Conservation (phyloP, 306 rosid species). For the Citrullus mucosospermus region DNA sequence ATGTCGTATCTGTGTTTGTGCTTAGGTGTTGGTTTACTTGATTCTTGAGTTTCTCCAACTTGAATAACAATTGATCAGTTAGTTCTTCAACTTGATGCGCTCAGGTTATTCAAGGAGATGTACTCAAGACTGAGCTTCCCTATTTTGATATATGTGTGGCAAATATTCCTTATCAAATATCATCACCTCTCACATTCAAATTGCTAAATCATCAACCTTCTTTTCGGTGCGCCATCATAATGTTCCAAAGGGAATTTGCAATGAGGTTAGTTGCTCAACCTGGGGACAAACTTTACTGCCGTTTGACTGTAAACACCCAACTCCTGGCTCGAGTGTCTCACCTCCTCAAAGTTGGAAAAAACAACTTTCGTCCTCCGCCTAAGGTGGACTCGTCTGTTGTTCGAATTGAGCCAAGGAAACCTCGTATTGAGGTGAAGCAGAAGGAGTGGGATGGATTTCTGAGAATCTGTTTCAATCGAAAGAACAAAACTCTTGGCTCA, state of each 20-base stretch:
- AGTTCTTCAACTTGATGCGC: no score
- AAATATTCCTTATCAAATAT: slow-evolving; percentile 87
- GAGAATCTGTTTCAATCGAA: slow-evolving; percentile 68
- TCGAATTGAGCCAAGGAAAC: slow-evolving; percentile 78
- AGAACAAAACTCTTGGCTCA: slow-evolving; percentile 90
- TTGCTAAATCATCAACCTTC: slow-evolving; percentile 62
- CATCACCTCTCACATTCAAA: slow-evolving; percentile 96
- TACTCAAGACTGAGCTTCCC: slow-evolving; percentile 60
- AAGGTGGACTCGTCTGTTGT: slow-evolving; percentile 91
- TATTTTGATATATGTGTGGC: slow-evolving; percentile 90
- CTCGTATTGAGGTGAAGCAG: slow-evolving; percentile 56
- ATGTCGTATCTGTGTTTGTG: no score
- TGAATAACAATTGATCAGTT: no score
- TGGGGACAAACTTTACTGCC: slow-evolving; percentile 83
- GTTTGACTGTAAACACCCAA: slow-evolving; percentile 78
- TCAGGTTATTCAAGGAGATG: no score
- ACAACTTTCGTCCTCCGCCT: slow-evolving; percentile 86
- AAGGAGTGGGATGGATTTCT: slow-evolving; percentile 93
- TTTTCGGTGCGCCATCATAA: slow-evolving; percentile 81
- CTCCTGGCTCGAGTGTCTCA: slow-evolving; percentile 69
- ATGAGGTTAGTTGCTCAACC: slow-evolving; percentile 95
- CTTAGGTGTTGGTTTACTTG: no score
- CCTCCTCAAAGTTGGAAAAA: slow-evolving; percentile 86
- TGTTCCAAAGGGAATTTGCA: slow-evolving; percentile 93
- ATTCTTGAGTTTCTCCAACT: no score